These are phyloP conservation scores for Boletellus ananiceps DNA, from an alignment of 768 basidiomycete species.

Conservation along the genomic window DNA sequence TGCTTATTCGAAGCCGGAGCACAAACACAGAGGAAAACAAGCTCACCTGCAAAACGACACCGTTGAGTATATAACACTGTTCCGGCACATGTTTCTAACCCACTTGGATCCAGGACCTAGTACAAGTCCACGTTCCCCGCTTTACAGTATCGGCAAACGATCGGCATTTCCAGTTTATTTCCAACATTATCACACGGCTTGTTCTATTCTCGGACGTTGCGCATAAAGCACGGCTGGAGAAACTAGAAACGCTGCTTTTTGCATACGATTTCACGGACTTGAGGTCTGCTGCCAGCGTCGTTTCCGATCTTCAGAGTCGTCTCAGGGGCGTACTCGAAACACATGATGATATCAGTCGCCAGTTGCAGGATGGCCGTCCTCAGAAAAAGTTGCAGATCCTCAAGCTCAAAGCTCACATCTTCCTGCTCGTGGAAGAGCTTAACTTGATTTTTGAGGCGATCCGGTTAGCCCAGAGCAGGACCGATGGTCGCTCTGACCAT, in stretches of 20 bases:
- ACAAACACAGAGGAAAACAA: conserved; percentile 22
- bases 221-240: conserved; percentile 72
- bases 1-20: conserved; percentile 37
- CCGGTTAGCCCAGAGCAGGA: conserved; percentile 75
- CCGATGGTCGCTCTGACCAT: conserved; percentile 58
- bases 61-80: conserved; percentile 34
- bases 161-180: conserved; percentile 78
- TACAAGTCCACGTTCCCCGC: conserved; percentile 76
- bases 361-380: conserved; percentile 29
- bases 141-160: conserved; percentile 85
- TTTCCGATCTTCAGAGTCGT: conserved; percentile 66
- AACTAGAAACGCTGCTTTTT: conserved; percentile 77
- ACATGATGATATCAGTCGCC: conserved; percentile 37
- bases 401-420: conserved; percentile 67
- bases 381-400: conserved; percentile 53
- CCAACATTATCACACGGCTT: conserved; percentile 81
- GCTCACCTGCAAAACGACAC: conserved; percentile 62
- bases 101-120: conserved; percentile 56
- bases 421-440: conserved; percentile 72
- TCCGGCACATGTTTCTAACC: conserved; percentile 8
- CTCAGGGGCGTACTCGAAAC: conserved; percentile 62
- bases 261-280: conserved; percentile 86
- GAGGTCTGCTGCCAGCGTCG: conserved; percentile 62
- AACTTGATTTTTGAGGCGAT: conserved; percentile 84
- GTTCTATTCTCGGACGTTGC: conserved; percentile 87